Conservation (phyloP, 768 basidiomycete species). For the Russula earlei region DNA sequence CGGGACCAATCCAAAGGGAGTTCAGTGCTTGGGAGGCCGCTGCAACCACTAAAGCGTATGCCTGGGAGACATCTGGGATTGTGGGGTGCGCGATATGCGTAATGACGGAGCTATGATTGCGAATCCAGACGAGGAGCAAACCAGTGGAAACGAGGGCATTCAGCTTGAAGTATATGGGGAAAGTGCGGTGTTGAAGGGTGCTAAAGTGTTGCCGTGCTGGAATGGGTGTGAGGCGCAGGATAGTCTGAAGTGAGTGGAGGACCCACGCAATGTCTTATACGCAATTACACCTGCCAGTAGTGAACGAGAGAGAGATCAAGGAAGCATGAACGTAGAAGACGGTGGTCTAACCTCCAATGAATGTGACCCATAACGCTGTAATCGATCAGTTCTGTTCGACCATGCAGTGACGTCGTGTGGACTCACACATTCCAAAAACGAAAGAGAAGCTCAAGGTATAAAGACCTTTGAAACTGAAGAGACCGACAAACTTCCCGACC, state of each 20-base stretch:
- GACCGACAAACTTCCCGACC: constrained; percentile 14
- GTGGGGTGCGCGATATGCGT: constrained; percentile 37
- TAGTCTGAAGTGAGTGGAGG: neutral
- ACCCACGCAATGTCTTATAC: constrained; percentile 47
- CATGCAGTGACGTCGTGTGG: neutral
- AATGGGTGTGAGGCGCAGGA: neutral
- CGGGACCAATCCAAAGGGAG: constrained; percentile 59
- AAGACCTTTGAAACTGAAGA: constrained; percentile 28
- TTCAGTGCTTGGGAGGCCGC: constrained; percentile 47
- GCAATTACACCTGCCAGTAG: constrained; percentile 58
- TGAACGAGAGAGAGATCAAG: constrained; percentile 13
- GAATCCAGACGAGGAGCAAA: constrained; percentile 50
- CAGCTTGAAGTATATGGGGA: constrained; percentile 64
- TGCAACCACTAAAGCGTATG: constrained; percentile 43
- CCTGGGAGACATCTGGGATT: constrained; percentile 55
- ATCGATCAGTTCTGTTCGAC: neutral
- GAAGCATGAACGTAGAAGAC: neutral
- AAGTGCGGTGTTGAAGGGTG: constrained; percentile 60
- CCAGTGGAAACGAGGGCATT: constrained; percentile 45
- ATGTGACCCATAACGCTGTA: constrained; percentile 49
- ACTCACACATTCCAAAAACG: constrained; percentile 65
- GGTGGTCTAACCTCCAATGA: constrained; percentile 45
- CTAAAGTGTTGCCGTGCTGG: constrained; percentile 65
- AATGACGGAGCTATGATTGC: constrained; percentile 47
- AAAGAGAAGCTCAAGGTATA: constrained; percentile 52